Base-by-base conservation (phyloP, 768 basidiomycete genomes). In the Calocybe cyanea region DNA sequence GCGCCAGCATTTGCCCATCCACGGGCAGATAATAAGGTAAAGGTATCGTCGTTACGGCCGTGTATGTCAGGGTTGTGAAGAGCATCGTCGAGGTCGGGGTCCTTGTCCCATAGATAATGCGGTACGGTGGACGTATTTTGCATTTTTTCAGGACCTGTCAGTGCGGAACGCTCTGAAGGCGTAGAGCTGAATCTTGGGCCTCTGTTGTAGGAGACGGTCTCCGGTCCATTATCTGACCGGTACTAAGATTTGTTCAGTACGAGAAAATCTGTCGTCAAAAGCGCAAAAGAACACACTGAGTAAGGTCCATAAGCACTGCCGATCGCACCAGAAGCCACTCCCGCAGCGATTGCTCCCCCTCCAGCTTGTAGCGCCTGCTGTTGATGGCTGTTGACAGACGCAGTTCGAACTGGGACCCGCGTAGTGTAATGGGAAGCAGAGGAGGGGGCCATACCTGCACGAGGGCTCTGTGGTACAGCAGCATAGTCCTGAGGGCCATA, bases 61-160 rank as follows among this genome's bases (percentile, higher is more conserved):
- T 83, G 73, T n/a, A 78, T 70, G 68, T 91, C 88, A 36, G 82
- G 91, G 70, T 91, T 88, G 63, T 97, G 94, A 17, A 97, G 75
- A 17, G 81, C 77, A 62, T 97, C 94, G 69, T 96, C 93, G 14
- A 87, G 73, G 60, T 94, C 92, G 7, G 90, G 83, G 46, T 92
- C 91, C 58, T 77, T 81, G 62, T 90, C 89, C 84, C 86, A 91
- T 55, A 83, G 57, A 58, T 80, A 85, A 57, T 81, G 75, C 13
- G 85, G 86, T 4, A 87, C 74, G 0, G 85, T 80, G 7, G 78
- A 75, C 7, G 80, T 82, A 52, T 77, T 69, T 52, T 69, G 61
- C 18, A 70, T 56, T 50, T 63, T 67, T 56, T 65, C 68, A 37
- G 51, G 52, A 14, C 51, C 49, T 23, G 63, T 62, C 18, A 63